Evolutionary conservation across 2,329 filamentous ascomycete genomes (phyloP).

Genomic region (Venturia pyrina): DNA sequence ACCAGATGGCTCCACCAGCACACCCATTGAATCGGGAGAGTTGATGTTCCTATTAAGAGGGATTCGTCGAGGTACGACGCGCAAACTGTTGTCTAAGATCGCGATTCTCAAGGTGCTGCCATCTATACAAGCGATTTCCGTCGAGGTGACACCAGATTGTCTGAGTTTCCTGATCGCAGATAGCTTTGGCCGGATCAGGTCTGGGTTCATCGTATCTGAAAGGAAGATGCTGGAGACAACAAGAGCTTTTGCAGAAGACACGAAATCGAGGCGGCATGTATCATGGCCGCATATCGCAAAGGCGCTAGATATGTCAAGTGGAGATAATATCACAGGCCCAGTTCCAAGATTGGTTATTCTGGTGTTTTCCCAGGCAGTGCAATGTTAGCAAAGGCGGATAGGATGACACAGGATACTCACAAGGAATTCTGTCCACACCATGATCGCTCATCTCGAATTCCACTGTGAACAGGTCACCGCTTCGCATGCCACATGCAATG

Average conservation of each 20-base stretch:
- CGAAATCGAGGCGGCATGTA: conserved; percentile 23
- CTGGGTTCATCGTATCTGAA: conserved; percentile 20
- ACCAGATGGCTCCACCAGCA: conserved; percentile 21
- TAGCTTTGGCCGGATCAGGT: neutral
- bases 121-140: neutral
- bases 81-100: neutral
- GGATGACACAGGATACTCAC: neutral
- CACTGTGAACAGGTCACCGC: conserved; percentile 19
- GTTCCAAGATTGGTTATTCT: neutral
- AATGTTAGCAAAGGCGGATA: neutral
- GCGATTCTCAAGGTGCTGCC: neutral
- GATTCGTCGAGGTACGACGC: neutral
- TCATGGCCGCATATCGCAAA: conserved; percentile 31
- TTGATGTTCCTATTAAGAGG: neutral
- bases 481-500: conserved; percentile 27
- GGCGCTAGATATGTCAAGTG: conserved; percentile 17
- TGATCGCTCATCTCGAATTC: conserved; percentile 10
- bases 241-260: conserved; percentile 11
- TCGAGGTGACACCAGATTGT: neutral
- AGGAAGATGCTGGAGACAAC: conserved; percentile 29
- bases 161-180: neutral
- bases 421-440: neutral
- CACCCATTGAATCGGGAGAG: neutral
- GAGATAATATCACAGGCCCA: conserved; percentile 1
- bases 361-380: neutral